Percentiles rank a stretch among this genome's conserved stretches.
phyloP scores from a whole-genome alignment of 768 basidiomycete species.

The Punctularia strigosozonata region DNA sequence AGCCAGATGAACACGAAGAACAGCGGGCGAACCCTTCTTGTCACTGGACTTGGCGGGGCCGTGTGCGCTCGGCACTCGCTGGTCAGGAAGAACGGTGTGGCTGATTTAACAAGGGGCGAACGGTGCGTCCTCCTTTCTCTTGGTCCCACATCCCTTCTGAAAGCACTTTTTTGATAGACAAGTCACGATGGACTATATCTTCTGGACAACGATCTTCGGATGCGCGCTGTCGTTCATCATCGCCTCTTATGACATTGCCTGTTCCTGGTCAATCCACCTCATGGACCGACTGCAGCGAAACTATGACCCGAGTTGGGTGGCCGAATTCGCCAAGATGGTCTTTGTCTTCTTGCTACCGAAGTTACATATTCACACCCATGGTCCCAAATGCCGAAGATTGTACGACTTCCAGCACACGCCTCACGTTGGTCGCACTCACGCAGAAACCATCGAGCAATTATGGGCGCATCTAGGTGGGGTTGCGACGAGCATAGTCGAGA shows the following conservation, averaged over 20 bases:
- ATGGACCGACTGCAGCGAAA: no score
- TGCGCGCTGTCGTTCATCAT: neutral
- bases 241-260: slow-evolving; percentile 18
- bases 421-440: slow-evolving; percentile 13
- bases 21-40: slow-evolving; percentile 9
- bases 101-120: slow-evolving; percentile 16
- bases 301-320: no score
- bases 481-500: slow-evolving; percentile 7
- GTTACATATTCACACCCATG: slow-evolving; percentile 20
- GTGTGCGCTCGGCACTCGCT: slow-evolving; percentile 11
- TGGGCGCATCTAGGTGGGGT: slow-evolving; percentile 9
- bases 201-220: slow-evolving; percentile 11
- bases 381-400: slow-evolving; percentile 10
- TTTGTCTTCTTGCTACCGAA: slow-evolving; percentile 23
- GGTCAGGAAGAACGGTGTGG: slow-evolving; percentile 10
- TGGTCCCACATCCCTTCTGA: neutral
- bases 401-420: slow-evolving; percentile 20
- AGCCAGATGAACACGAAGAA: slow-evolving; percentile 1
- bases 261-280: slow-evolving; percentile 18
- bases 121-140: slow-evolving; percentile 8
- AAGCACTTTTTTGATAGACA: slow-evolving; percentile 8
- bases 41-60: slow-evolving; percentile 12
- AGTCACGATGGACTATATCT: slow-evolving; percentile 19
- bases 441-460: slow-evolving; percentile 13
- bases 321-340: no score